These are phyloP conservation scores for Linaria vulgaris DNA, from an alignment of 257 asterid species.

Conservation along the genomic window DNA sequence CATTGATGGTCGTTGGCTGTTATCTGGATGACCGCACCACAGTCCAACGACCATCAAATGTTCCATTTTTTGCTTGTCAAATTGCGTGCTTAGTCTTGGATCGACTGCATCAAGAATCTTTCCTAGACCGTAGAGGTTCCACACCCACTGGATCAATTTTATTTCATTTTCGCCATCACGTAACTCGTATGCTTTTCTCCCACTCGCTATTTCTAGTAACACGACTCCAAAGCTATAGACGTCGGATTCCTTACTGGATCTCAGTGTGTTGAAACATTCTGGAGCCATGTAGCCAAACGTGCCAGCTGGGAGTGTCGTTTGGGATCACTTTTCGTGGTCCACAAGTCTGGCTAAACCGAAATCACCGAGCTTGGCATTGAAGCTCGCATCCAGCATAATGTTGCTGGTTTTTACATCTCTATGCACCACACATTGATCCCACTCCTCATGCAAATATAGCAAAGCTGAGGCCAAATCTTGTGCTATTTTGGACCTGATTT, in stretches of 20 bases:
- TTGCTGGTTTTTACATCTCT: conserved; percentile 36
- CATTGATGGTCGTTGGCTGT: conserved; percentile 32
- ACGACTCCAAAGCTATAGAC: conserved; percentile 21
- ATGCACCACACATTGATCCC: conserved; percentile 33
- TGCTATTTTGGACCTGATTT: conserved; percentile 12
- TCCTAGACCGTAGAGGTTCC: conserved; percentile 34
- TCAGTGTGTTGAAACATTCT: conserved; percentile 30
- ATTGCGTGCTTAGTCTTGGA: conserved; percentile 22
- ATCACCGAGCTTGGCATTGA: conserved; percentile 29
- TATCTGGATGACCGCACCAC: conserved; percentile 45
- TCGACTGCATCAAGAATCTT: conserved; percentile 29
- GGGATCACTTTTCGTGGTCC: conserved; percentile 22
- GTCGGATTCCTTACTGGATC: conserved; percentile 35
- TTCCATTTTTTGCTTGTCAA: conserved; percentile 23
- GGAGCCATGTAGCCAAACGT: conserved; percentile 26
- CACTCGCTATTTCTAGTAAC: conserved; percentile 21
- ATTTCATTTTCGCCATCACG: conserved; percentile 6
- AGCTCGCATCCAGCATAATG: conserved; percentile 27
- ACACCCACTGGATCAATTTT: conserved; percentile 35
- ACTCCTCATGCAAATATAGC: conserved; percentile 28
- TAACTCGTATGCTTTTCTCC: conserved; percentile 9
- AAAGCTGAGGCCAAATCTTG: conserved; percentile 22
- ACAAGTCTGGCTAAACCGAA: conserved; percentile 28
- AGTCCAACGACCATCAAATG: conserved; percentile 32
- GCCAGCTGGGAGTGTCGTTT: conserved; percentile 23